Evolutionary conservation across 306 rosid species (phyloP), one percentile per base, ranked within the genome.

Genomic region (Astragalus membranaceus): DNA sequence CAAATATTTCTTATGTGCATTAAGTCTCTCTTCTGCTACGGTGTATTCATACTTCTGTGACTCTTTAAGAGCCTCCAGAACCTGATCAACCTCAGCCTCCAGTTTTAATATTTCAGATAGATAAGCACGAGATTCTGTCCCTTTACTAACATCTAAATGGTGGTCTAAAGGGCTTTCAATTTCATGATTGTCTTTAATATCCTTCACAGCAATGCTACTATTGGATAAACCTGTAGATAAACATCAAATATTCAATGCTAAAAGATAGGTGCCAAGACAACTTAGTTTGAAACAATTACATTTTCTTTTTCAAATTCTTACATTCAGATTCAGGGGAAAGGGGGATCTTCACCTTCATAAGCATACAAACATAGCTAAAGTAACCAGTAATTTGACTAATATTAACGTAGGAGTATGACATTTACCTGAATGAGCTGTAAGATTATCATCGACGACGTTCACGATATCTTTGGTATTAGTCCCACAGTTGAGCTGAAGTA

Each of bases 11-110:
- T 81, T 80, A 29, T 88, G 95, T 12, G 56, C 75, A 51, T 52
- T 33, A 37, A 88, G 90, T 49, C 35, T 58, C 75, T 85, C 91
- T 72, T 81, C 90, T 5, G 88, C 97, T 30, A 85, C 12, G 58
- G 55, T 80, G 50, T 64, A 91, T 76, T 91, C 92, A 10, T 33
- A 11, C 78, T 75, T 76, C 43, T 88, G 92, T 4, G 95, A 81
- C 64, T 74, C 81, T 73, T 64, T 71, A 4, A 88, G 81, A 35
- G 16, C 78, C 68, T 68, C 64, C 39, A 91, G 78, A 68, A 75
- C 87, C 23, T 66, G 79, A 67, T 85, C 74, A 42, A 86, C 46
- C 69, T 88, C 92, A 16, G 53, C 79, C 4, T 84, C 85, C 4
- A 76, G 85, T 67, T 75, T 83, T 57, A 26, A 59, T 8, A 74